Percentiles rank a stretch among this genome's conserved stretches.
These are phyloP conservation scores for Ligustrum vulgare DNA, from an alignment of 257 asterid genomes.

Conservation along the genomic window DNA sequence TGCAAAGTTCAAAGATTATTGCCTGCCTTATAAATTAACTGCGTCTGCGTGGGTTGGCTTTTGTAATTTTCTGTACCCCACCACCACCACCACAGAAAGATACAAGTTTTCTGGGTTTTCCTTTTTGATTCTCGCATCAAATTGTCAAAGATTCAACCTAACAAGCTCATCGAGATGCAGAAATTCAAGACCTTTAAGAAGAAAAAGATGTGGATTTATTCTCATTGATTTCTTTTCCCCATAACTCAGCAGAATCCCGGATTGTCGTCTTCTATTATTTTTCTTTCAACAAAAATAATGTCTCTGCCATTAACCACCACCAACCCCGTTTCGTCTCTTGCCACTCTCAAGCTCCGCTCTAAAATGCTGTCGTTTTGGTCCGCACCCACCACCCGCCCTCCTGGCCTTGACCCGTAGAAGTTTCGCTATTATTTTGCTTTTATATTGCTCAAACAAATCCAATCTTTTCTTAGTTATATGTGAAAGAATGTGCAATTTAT, in stretches of 20 bases:
- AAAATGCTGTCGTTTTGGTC: conserved; percentile 76
- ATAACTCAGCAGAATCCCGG: conserved; percentile 14
- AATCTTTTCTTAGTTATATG: background rate
- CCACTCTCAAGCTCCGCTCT: conserved; percentile 42
- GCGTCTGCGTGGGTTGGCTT: background rate
- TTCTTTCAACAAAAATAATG: conserved; percentile 28
- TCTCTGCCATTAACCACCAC: conserved; percentile 31
- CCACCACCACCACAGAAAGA: background rate
- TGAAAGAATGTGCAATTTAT: conserved; percentile 1
- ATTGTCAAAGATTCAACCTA: conserved; percentile 25
- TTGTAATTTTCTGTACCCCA: background rate
- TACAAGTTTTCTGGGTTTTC: background rate
- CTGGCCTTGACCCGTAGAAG: conserved; percentile 80
- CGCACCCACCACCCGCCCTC: conserved; percentile 90
- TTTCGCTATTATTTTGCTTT: background rate
- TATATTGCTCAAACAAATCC: background rate
- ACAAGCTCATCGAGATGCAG: conserved; percentile 48
- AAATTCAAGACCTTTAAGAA: conserved; percentile 50
- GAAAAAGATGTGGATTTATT: conserved; percentile 47
- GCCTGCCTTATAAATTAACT: background rate
- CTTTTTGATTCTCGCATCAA: conserved; percentile 8
- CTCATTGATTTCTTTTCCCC: conserved; percentile 32
- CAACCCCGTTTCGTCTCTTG: conserved; percentile 34
- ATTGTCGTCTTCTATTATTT: conserved; percentile 19
- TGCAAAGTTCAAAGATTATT: no score